phyloP scores from a whole-genome alignment of 2,329 filamentous ascomycete genomes.

The Paecilomyces variotii region DNA sequence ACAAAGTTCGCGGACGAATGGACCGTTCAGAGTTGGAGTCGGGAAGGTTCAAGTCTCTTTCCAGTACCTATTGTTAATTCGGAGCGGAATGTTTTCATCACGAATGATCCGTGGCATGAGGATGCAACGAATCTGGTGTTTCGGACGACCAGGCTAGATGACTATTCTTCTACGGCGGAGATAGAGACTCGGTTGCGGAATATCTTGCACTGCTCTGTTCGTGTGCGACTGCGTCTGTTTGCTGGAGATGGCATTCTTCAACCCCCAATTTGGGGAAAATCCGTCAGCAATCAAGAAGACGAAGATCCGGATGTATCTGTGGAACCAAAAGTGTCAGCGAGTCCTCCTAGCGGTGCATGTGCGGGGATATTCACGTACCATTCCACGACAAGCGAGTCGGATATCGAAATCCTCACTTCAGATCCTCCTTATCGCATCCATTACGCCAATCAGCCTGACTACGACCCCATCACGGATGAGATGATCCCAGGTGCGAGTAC shows the following conservation, averaged over 20 bases:
- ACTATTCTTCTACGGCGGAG: slow-evolving; percentile 42
- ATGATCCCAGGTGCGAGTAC: slow-evolving; percentile 27
- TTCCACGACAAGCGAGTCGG: slow-evolving; percentile 41
- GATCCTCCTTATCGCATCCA: slow-evolving; percentile 37
- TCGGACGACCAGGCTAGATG: slow-evolving; percentile 35
- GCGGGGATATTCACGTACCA: slow-evolving; percentile 46
- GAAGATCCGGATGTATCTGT: background rate
- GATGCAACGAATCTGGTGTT: slow-evolving; percentile 39
- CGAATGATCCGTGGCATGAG: slow-evolving; percentile 9
- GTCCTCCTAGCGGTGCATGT: slow-evolving; percentile 39
- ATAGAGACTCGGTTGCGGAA: slow-evolving; percentile 39
- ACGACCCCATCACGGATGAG: slow-evolving; percentile 24
- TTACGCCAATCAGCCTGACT: slow-evolving; percentile 37
- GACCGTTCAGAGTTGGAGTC: slow-evolving; percentile 40
- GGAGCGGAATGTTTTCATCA: slow-evolving; percentile 40
- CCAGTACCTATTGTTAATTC: slow-evolving; percentile 41
- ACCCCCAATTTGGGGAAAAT: slow-evolving; percentile 1
- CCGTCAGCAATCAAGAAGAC: background rate
- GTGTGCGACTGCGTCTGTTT: slow-evolving; percentile 39
- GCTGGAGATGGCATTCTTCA: slow-evolving; percentile 9
- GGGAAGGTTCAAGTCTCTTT: slow-evolving; percentile 25
- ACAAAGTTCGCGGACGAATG: slow-evolving; percentile 30
- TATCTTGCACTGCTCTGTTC: slow-evolving; percentile 41
- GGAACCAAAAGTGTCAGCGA: background rate
- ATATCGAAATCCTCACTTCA: slow-evolving; percentile 46